phyloP scores from a whole-genome alignment of 1,284 basidiomycete genomes.

The Trametes versicolor region DNA sequence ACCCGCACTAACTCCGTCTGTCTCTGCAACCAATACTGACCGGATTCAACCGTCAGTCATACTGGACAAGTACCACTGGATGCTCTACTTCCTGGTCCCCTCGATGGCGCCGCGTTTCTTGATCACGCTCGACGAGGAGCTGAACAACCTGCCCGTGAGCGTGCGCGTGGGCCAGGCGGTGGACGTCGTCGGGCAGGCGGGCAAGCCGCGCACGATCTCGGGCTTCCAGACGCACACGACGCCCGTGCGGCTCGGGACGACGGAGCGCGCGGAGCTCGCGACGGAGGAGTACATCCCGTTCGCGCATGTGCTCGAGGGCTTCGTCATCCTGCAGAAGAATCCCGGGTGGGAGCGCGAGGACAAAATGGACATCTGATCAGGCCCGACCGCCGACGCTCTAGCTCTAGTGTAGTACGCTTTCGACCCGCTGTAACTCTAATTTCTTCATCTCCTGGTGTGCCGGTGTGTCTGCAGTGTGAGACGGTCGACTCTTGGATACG shows the following conservation, averaged over 20 bases:
- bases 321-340: constrained; percentile 90
- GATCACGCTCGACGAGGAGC: constrained; percentile 95
- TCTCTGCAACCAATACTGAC: background rate
- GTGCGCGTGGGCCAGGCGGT: constrained; percentile 97
- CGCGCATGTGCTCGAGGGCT: constrained; percentile 88
- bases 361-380: constrained; percentile 75
- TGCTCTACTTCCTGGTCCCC: constrained; percentile 94
- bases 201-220: constrained; percentile 91
- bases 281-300: constrained; percentile 98
- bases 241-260: constrained; percentile 93
- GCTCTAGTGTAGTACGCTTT: constrained; percentile 34
- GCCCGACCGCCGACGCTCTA: constrained; percentile 16
- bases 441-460: background rate
- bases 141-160: constrained; percentile 86
- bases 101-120: constrained; percentile 99
- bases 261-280: constrained; percentile 93
- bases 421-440: constrained; percentile 35
- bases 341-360: constrained; percentile 86
- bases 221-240: constrained; percentile 98
- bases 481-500: background rate
- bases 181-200: constrained; percentile 91
- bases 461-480: background rate
- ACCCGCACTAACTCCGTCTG: background rate
- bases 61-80: constrained; percentile 97
- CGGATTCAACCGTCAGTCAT: constrained; percentile 65